phyloP scores from a whole-genome alignment of 371 early-diverging fungal genomes.

The Chytridium lagenaria region DNA sequence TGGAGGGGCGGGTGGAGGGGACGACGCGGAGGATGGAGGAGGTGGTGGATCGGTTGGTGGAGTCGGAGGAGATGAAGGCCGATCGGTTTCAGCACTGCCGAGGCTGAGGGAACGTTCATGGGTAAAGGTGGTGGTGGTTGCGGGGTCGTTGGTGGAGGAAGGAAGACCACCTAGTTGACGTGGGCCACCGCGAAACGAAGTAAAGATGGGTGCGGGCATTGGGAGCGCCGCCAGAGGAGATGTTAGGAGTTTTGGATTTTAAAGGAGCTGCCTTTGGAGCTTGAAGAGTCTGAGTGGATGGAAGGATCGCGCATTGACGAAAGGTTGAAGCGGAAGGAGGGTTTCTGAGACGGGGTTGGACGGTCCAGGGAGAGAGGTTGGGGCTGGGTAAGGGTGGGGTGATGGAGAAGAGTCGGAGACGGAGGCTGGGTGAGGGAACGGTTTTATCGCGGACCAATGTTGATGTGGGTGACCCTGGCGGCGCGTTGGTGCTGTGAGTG shows the following conservation, averaged over 20 bases:
- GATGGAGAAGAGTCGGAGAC: neutral
- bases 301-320: neutral
- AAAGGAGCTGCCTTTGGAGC: neutral
- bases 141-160: neutral
- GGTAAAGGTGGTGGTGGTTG: neutral
- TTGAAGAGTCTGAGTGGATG: neutral
- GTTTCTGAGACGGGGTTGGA: neutral
- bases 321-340: neutral
- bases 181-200: constrained; percentile 1
- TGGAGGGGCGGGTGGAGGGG: neutral
- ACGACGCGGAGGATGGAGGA: neutral
- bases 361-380: neutral
- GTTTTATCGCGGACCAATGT: neutral
- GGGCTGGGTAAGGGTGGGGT: constrained; percentile 2
- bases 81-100: neutral
- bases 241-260: neutral
- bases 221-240: neutral
- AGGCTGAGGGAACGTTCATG: neutral
- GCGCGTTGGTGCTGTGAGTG: neutral
- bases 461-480: no score
- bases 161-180: neutral
- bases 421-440: constrained; percentile 11
- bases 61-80: neutral
- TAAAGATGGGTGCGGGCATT: neutral
- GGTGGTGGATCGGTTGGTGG: neutral